A percentile compares a stretch with the other conserved stretches of the same genome.
Conservation (phyloP, 2,329 filamentous ascomycete genomes). For the Colletotrichum eleusines region DNA sequence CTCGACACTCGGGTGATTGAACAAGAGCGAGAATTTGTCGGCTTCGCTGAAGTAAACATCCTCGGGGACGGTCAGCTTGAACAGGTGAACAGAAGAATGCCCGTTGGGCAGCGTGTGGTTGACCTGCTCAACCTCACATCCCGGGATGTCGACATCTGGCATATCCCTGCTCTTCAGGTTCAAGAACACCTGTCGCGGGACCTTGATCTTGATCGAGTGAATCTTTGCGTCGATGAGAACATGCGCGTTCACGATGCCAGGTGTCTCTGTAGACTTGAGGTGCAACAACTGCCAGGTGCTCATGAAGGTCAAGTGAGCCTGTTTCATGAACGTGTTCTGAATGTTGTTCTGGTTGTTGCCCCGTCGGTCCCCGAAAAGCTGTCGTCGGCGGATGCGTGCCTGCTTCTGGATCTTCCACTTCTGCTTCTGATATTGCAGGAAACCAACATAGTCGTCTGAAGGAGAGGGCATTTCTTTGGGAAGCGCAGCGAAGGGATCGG, state of each 20-base stretch:
- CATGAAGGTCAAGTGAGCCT: conserved; percentile 89
- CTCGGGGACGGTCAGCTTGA: conserved; percentile 92
- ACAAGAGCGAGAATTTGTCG: conserved; percentile 83
- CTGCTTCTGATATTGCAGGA: conserved; percentile 94
- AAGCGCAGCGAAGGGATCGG: conserved; percentile 84
- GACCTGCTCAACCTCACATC: conserved; percentile 91
- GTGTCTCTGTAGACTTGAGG: conserved; percentile 82
- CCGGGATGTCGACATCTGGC: conserved; percentile 87
- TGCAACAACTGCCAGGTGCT: conserved; percentile 97
- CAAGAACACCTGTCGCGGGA: conserved; percentile 89
- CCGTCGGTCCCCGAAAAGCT: conserved; percentile 91
- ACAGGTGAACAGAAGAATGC: conserved; percentile 92
- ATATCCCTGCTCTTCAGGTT: conserved; percentile 90
- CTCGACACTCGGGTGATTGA: conserved; percentile 94
- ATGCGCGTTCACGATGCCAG: conserved; percentile 88
- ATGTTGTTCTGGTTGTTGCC: conserved; percentile 74
- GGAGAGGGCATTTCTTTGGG: conserved; percentile 88
- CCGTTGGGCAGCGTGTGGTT: conserved; percentile 95
- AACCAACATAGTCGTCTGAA: conserved; percentile 87
- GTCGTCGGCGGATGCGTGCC: conserved; percentile 84
- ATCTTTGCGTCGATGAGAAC: conserved; percentile 95
- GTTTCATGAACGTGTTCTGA: conserved; percentile 84
- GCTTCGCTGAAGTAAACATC: conserved; percentile 87
- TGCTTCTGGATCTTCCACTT: conserved; percentile 99
- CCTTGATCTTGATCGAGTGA: conserved; percentile 87